These are phyloP conservation scores for Schwanniomyces occidentalis DNA, from an alignment of 805 yeast genomes.

Conservation along the genomic window DNA sequence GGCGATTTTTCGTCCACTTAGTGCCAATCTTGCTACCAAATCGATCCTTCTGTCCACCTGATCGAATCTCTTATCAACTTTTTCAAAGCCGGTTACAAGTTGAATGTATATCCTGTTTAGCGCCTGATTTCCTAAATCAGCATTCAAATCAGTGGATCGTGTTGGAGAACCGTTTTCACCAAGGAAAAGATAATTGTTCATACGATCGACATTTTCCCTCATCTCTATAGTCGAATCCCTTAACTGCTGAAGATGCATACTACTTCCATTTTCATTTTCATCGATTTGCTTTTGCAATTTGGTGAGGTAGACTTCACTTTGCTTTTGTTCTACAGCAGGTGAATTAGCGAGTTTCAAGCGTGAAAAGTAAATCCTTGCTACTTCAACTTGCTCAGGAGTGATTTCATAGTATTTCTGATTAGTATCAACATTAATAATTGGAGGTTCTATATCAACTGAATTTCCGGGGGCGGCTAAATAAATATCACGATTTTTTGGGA, in stretches of 20 bases:
- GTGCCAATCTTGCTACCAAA: not conserved
- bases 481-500: not conserved
- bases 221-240: conserved; percentile 3
- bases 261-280: conserved; percentile 1
- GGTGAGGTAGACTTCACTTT: conserved; percentile 1
- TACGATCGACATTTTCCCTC: not conserved
- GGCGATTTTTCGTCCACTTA: not conserved
- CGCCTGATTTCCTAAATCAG: not conserved
- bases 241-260: not conserved
- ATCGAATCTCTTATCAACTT: not conserved
- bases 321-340: not conserved
- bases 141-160: too few relatives aligned
- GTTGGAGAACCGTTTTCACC: not conserved
- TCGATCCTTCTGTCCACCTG: not conserved
- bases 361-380: conserved; percentile 1
- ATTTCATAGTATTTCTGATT: not conserved
- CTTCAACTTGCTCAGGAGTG: not conserved
- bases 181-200: not conserved
- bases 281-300: not conserved
- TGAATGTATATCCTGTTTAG: not conserved
- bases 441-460: not conserved
- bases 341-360: not conserved
- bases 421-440: not conserved
- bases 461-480: conserved; percentile 1
- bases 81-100: not conserved